Evolutionary conservation across 768 basidiomycete species (phyloP).

Genomic region (Agaricus bisporus): DNA sequence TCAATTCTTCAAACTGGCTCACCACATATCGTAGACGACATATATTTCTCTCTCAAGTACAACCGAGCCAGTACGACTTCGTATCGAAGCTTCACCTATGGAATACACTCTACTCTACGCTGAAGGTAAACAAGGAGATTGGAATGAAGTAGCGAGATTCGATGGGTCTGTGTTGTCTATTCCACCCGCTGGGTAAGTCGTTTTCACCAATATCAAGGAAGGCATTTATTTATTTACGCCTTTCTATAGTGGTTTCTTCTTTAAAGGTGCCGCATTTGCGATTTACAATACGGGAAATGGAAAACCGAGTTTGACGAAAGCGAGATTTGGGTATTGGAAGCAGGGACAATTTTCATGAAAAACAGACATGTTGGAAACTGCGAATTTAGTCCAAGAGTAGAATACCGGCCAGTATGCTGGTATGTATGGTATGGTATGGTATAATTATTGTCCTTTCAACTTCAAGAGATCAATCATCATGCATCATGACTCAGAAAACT

Average conservation of each 20-base stretch:
- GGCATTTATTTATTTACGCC: neutral
- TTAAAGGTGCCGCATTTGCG: slow-evolving; percentile 31
- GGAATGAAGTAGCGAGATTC: slow-evolving; percentile 20
- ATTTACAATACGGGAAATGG: slow-evolving; percentile 34
- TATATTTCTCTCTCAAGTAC: slow-evolving; percentile 18
- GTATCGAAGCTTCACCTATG: slow-evolving; percentile 22
- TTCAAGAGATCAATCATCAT: too few relatives aligned
- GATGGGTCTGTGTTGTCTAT: slow-evolving; percentile 27
- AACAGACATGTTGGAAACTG: too few relatives aligned
- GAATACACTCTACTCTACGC: slow-evolving; percentile 28
- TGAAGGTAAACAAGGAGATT: slow-evolving; percentile 19
- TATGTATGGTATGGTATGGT: too few relatives aligned
- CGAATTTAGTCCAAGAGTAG: too few relatives aligned
- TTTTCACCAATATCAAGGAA: neutral
- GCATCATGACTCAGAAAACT: neutral
- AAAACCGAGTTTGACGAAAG: slow-evolving; percentile 26
- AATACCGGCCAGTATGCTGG: too few relatives aligned
- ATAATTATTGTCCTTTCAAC: too few relatives aligned
- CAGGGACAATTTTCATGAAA: slow-evolving; percentile 16
- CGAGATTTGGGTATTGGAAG: slow-evolving; percentile 32
- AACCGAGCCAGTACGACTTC: slow-evolving; percentile 22
- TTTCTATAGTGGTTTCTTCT: slow-evolving; percentile 29
- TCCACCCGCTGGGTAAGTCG: slow-evolving; percentile 27
- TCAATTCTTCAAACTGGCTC: neutral
- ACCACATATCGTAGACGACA: slow-evolving; percentile 10